Evolutionary conservation across 345 rosid species (phyloP).

Genomic region (Nephelium lappaceum): DNA sequence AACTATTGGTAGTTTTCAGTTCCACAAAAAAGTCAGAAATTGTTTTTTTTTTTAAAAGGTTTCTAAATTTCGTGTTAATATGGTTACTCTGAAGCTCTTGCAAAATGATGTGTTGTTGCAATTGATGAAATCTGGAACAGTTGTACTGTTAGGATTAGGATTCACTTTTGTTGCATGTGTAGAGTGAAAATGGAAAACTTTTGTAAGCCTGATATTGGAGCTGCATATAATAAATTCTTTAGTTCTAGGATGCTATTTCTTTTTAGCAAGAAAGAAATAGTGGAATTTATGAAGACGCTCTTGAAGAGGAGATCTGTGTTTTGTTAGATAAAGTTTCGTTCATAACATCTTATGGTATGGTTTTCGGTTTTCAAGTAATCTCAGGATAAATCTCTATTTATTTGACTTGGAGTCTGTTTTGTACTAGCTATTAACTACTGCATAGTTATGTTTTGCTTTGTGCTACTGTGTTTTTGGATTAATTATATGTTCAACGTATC

Average conservation of each 20-base stretch:
- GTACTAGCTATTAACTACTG: background rate
- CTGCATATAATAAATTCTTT: background rate
- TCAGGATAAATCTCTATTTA: background rate
- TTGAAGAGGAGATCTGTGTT: background rate
- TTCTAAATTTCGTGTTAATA: background rate
- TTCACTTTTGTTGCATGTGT: background rate
- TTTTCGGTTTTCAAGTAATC: background rate
- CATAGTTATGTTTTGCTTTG: background rate
- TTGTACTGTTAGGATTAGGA: background rate
- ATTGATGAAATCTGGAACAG: background rate
- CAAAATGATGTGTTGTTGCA: background rate
- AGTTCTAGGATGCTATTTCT: slow-evolving; percentile 2
- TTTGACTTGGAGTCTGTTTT: background rate
- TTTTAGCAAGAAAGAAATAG: background rate
- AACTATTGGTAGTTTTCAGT: background rate
- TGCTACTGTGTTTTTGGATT: background rate
- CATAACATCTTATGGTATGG: background rate
- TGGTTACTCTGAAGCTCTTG: background rate
- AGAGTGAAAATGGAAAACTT: background rate
- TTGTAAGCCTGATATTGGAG: background rate
- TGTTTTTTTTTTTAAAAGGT: background rate
- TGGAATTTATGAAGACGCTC: background rate
- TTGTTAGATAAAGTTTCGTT: background rate
- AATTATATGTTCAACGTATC: background rate
- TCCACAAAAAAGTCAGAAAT: background rate